Base-by-base conservation (phyloP, 192 early-diverging fungal species). In the Coemansia reversa region DNA sequence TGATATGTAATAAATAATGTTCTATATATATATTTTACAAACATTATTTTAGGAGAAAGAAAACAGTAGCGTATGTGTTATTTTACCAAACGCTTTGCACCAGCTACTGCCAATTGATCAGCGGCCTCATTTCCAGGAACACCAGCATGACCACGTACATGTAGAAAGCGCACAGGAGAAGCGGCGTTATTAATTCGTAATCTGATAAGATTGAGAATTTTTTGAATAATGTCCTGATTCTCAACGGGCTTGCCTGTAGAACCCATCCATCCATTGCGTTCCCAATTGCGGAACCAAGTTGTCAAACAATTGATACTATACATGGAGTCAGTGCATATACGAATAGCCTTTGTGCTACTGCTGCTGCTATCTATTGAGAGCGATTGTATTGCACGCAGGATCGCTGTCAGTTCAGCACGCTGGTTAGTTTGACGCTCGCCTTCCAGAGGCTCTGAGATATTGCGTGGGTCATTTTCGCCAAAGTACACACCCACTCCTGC, bases 401-500 rank as follows among this genome's bases (percentile, higher is more conserved):
- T 74, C 7, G 90, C 91, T 66, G 64, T 84, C 24, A 90, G 75
- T 62, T 91, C 91, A 4, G 91, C 91, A 19, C 91, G 69, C 74
- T 90, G 87, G 72, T 92, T 91, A 9, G 91, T 91, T 57, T 90
- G 88, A 18, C 63, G 73, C 11, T 64, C 61, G 1, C 83, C 83
- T 5, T 51, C 56, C 19, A 90, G 69, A 20, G 74, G 74, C 52
- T 84, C 84, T 27, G 85, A 86, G 4, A 87, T 45, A 67, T 92
- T 92, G 48, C 87, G 84, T 27, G 88, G 74, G 75, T 96, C 90
- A 42, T 76, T 72, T 0, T 65, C 58, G 9, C 90, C 92, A 69
- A 88, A 98, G 63, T 84, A 95, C 22, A 95, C 92, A 7, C 96
- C 96, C 20, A 92, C 67, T 19, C 96, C 96, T 28, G 92, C 96